Evolutionary conservation across 805 yeast species (phyloP).

Genomic region (Barnettozyma sp.): DNA sequence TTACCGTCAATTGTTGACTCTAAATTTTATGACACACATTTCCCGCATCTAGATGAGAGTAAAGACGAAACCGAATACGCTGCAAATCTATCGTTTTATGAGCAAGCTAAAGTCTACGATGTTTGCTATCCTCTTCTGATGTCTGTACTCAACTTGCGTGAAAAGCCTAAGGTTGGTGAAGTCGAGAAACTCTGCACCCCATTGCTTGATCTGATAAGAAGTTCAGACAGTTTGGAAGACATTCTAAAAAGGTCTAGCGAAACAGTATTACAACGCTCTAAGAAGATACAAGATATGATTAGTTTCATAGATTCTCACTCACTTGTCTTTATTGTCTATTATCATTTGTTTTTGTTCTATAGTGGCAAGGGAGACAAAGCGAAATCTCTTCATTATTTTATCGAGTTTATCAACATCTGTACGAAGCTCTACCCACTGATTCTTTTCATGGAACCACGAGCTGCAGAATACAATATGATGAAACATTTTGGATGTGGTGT

Average conservation of each 20-base stretch:
- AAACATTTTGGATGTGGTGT: conserved; percentile 20
- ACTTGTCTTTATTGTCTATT: conserved; percentile 18
- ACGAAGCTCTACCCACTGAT: conserved; percentile 10
- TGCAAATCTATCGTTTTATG: conserved; percentile 15
- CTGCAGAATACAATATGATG: conserved; percentile 13
- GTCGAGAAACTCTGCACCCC: conserved; percentile 12
- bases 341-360: conserved; percentile 19
- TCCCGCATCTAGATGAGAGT: conserved; percentile 22
- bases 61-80: conserved; percentile 17
- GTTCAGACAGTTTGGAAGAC: conserved; percentile 9
- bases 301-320: conserved; percentile 12
- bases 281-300: conserved; percentile 11
- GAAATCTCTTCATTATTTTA: conserved; percentile 13
- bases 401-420: conserved; percentile 7
- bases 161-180: conserved; percentile 12
- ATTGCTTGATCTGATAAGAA: conserved; percentile 8
- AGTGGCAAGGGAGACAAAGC: conserved; percentile 11
- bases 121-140: conserved; percentile 16
- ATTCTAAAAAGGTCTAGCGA: conserved; percentile 15
- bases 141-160: conserved; percentile 16
- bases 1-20: conserved; percentile 20
- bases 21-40: conserved; percentile 19
- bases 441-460: conserved; percentile 15
- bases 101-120: conserved; percentile 12
- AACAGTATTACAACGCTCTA: conserved; percentile 15